These are phyloP conservation scores for Botryotinia globosa DNA, from an alignment of 2,329 filamentous ascomycete genomes.

Conservation along the genomic window DNA sequence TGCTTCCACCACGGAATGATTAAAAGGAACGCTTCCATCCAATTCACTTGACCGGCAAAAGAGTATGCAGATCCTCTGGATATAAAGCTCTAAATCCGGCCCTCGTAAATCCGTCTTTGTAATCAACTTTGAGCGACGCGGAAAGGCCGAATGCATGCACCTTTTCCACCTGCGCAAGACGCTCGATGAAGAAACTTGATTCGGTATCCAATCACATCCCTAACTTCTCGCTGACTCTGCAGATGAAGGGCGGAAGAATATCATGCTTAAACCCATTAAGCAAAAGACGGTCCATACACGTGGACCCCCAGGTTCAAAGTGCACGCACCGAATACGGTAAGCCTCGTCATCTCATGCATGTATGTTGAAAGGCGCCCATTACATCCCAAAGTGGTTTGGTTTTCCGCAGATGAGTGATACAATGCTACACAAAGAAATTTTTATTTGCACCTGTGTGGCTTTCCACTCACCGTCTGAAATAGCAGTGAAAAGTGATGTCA, in stretches of 20 bases:
- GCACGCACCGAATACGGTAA: constrained; percentile 13
- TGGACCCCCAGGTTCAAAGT: not conserved
- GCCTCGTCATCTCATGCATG: not conserved
- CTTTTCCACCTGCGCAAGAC: not conserved
- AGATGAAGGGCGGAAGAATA: not conserved
- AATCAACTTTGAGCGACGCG: constrained; percentile 12
- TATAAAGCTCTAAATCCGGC: not conserved
- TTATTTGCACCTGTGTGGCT: not conserved
- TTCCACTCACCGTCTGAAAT: constrained; percentile 18
- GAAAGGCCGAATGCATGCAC: constrained; percentile 18
- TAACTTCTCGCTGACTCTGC: constrained; percentile 6
- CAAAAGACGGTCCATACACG: not conserved
- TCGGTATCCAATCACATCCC: not conserved
- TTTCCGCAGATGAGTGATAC: not conserved
- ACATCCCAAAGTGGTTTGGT: not conserved
- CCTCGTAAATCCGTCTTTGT: constrained; percentile 10
- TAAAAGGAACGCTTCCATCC: not conserved
- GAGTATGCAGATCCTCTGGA: not conserved
- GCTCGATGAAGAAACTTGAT: constrained; percentile 10
- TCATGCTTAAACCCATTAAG: not conserved
- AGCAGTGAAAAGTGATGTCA: constrained; percentile 3
- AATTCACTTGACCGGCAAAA: not conserved
- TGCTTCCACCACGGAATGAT: not conserved
- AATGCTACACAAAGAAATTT: not conserved
- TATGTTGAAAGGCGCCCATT: constrained; percentile 4